Conservation (phyloP, 164 flowering plant species). For the Magnolia sinica region DNA sequence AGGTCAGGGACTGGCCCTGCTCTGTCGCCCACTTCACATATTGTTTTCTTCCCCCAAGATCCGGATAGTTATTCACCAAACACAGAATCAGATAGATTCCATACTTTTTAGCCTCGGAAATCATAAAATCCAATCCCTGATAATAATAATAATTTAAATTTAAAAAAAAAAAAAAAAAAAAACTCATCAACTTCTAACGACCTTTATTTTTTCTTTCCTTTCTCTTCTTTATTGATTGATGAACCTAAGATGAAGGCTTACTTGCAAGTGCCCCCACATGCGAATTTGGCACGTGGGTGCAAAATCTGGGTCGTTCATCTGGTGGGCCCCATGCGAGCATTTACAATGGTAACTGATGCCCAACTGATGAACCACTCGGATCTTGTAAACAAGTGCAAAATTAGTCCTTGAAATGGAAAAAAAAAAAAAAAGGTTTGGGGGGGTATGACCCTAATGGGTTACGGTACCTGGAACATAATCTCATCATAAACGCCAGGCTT, state of each 20-base stretch:
- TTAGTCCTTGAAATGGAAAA: too few species aligned
- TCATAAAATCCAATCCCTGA: constrained; percentile 56
- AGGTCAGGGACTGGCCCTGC: constrained; percentile 44
- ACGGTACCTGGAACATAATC: constrained; percentile 22
- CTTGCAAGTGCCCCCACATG: too few species aligned
- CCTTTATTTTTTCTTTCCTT: not conserved
- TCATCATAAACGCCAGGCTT: constrained; percentile 53
- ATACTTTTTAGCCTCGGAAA: constrained; percentile 65
- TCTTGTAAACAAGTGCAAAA: not conserved
- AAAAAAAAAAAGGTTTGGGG: not conserved
- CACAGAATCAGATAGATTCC: constrained; percentile 64
- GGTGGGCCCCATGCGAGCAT: not conserved
- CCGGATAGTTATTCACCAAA: constrained; percentile 63
- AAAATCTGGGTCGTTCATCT: too few species aligned
- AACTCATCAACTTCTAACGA: not conserved
- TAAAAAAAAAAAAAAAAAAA: not conserved
- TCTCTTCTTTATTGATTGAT: not conserved
- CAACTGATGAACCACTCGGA: too few species aligned
- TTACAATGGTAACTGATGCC: not conserved
- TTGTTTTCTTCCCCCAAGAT: constrained; percentile 67
- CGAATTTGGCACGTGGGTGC: too few species aligned
- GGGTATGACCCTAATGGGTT: not conserved
- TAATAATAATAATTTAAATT: not conserved
- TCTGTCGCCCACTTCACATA: constrained; percentile 77
- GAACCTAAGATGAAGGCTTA: not conserved